Evolutionary conservation across 306 rosid genomes (phyloP).

Genomic region (Trichosanthes truncata): DNA sequence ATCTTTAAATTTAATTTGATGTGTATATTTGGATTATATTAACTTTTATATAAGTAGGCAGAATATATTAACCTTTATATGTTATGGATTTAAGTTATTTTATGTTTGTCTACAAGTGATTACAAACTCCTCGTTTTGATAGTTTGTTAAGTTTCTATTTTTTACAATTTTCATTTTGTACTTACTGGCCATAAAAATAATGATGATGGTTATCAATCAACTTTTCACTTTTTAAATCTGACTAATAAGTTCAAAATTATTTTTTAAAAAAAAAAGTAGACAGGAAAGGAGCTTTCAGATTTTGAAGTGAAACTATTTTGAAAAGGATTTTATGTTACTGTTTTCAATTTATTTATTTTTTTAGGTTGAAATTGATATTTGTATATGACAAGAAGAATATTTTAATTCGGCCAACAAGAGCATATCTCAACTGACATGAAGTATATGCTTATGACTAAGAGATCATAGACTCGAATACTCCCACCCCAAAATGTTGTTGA

Average conservation of each 20-base stretch:
- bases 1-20: too few species aligned
- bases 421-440: too few species aligned
- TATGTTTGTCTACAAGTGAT: too few species aligned
- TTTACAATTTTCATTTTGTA: neutral
- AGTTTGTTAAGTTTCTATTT: neutral
- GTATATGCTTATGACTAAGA: too few species aligned
- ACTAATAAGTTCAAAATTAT: neutral
- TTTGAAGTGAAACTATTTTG: neutral
- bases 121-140: too few species aligned
- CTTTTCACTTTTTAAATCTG: neutral
- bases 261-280: neutral
- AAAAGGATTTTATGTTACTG: neutral
- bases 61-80: neutral
- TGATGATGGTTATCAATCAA: neutral
- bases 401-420: too few species aligned
- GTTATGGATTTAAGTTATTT: too few species aligned
- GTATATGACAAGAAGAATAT: too few species aligned
- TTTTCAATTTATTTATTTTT: neutral
- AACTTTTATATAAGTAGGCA: neutral
- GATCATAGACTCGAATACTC: too few species aligned
- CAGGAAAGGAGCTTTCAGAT: neutral
- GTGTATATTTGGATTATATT: neutral
- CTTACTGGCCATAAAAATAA: neutral
- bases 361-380: too few species aligned
- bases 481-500: too few species aligned